Percentiles rank a stretch among this genome's conserved stretches.
phyloP scores from a whole-genome alignment of 2,329 filamentous ascomycete species.

The Phyllosticta citribraziliensis region DNA sequence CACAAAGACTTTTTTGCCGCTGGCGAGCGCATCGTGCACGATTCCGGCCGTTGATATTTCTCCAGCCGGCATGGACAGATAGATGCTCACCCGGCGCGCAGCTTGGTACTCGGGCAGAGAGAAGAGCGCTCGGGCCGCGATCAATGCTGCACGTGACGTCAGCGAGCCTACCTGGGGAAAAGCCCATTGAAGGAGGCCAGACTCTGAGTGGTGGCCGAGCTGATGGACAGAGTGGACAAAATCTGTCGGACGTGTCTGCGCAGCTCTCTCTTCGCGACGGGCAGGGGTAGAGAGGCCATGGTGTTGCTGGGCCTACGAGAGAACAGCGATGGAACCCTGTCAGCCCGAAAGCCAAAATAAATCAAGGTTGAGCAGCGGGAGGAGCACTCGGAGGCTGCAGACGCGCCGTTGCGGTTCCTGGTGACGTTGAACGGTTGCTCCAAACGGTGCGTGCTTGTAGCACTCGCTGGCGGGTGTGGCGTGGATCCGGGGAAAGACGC shows the following conservation, averaged over 20 bases:
- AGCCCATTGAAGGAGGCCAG: slow-evolving; percentile 24
- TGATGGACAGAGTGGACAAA: slow-evolving; percentile 51
- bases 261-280: slow-evolving; percentile 65
- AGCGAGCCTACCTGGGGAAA: neutral
- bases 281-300: slow-evolving; percentile 41
- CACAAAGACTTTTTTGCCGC: slow-evolving; percentile 80
- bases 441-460: neutral
- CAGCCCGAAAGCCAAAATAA: neutral
- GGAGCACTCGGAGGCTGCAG: neutral
- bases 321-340: neutral
- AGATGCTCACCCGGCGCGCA: slow-evolving; percentile 71
- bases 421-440: neutral
- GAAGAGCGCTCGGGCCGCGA: slow-evolving; percentile 55
- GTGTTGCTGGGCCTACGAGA: neutral
- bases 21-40: slow-evolving; percentile 65
- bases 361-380: neutral
- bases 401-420: neutral
- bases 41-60: slow-evolving; percentile 80
- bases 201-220: slow-evolving; percentile 63
- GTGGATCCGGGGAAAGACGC: neutral
- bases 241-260: slow-evolving; percentile 59
- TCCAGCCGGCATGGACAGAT: slow-evolving; percentile 81
- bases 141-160: slow-evolving; percentile 43
- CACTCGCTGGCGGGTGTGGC: neutral
- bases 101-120: slow-evolving; percentile 63